A percentile compares a stretch with the other conserved stretches of the same genome.
phyloP scores from a whole-genome alignment of 2,329 filamentous ascomycete genomes.

The Sordariomycetes sp. region DNA sequence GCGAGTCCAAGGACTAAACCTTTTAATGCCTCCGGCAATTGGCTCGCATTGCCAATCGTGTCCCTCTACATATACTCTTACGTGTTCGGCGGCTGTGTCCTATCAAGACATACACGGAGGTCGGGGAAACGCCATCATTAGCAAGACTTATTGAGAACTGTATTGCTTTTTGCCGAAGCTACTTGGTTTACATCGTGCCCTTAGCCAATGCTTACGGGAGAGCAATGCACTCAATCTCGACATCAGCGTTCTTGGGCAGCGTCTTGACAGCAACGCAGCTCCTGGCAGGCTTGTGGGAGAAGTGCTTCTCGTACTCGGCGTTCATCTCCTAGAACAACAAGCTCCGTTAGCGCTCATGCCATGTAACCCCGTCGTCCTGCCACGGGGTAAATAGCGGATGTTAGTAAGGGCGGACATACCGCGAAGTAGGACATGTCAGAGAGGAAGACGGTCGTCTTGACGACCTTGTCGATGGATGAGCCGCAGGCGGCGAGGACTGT shows the following conservation, averaged over 20 bases:
- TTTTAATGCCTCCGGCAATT: neutral
- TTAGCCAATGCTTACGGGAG: constrained; percentile 31
- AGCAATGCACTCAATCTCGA: constrained; percentile 86
- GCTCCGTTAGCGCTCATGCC: neutral
- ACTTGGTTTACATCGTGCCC: neutral
- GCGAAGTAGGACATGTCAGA: constrained; percentile 84
- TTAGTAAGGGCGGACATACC: constrained; percentile 23
- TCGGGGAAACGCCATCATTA: neutral
- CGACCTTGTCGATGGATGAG: constrained; percentile 63
- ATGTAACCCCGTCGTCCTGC: no score
- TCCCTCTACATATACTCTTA: no score
- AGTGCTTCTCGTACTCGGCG: constrained; percentile 71
- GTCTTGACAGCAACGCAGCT: constrained; percentile 86
- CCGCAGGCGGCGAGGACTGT: constrained; percentile 75
- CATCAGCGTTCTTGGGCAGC: constrained; percentile 71
- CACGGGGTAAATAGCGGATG: neutral
- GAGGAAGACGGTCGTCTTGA: constrained; percentile 89
- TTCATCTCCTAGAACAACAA: constrained; percentile 52
- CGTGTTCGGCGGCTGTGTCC: no score
- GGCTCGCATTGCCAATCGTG: no score
- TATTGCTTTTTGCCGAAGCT: neutral
- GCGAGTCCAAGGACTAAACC: neutral
- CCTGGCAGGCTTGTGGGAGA: constrained; percentile 71
- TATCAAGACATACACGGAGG: no score
- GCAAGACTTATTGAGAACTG: neutral